phyloP scores from a whole-genome alignment of 352 stramenopile genomes.

The Phytophthora idaei region DNA sequence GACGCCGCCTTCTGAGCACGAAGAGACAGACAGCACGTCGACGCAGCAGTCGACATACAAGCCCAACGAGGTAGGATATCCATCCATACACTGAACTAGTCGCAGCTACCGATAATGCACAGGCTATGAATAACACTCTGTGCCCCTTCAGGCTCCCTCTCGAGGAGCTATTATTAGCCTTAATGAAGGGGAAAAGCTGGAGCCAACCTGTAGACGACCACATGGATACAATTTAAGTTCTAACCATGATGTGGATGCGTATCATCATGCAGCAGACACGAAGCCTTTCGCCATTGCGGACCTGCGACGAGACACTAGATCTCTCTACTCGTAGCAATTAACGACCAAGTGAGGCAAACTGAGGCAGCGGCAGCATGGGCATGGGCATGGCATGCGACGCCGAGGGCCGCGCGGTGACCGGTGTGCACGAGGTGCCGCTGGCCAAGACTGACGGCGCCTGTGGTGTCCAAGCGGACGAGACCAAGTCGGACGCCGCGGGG shows the following conservation, averaged over 20 bases:
- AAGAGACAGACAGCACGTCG: conserved; percentile 5
- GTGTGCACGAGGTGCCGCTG: conserved; percentile 25
- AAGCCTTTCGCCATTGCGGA: conserved; percentile 7
- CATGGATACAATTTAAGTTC: conserved; percentile 8
- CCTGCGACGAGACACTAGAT: conserved; percentile 23
- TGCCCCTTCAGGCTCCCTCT: conserved; percentile 23
- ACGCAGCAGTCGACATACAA: conserved; percentile 8
- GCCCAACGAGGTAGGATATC: conserved; percentile 8
- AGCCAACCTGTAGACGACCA: conserved; percentile 12
- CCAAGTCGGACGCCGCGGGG: conserved; percentile 15
- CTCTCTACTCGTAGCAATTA: conserved; percentile 21
- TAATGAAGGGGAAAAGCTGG: not conserved
- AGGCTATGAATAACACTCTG: conserved; percentile 26
- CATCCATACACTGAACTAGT: conserved; percentile 1
- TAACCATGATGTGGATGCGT: conserved; percentile 2
- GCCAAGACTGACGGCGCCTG: conserved; percentile 23
- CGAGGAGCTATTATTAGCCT: conserved; percentile 7
- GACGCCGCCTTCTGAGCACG: conserved; percentile 2
- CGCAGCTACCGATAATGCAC: conserved; percentile 1
- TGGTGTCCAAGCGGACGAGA: conserved; percentile 19
- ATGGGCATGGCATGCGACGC: conserved; percentile 78
- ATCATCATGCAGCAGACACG: conserved; percentile 19
- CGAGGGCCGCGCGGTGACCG: conserved; percentile 43
- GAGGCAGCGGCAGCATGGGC: conserved; percentile 45
- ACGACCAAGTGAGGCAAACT: conserved; percentile 33